Evolutionary conservation across 805 yeast genomes (phyloP), one percentile per base, ranked within the genome.

Genomic region (Schizosaccharomyces octosporus): DNA sequence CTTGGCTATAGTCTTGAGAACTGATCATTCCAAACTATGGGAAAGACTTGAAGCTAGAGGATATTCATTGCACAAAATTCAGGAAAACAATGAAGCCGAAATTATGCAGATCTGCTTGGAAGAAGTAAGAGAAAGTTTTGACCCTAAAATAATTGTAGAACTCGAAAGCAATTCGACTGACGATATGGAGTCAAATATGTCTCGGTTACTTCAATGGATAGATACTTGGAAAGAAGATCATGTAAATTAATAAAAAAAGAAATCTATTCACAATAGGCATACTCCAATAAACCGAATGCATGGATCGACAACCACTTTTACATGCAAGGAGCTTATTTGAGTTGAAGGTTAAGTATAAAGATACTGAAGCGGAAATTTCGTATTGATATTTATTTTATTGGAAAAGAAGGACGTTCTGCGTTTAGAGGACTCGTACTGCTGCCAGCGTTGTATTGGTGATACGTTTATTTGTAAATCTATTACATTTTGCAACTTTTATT

Each of bases 11-110:
- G 98, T 93, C 0, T 75, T 93, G 62, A 77, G 89, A 65, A 82
- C 95, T 57, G 84, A 85, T 67, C 87, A 85, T 67, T 73, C 81
- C 17, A 71, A 75, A 0, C 77, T 93, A 31, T 84, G 78, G 71
- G 95, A 87, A 61, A 77, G 99, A 67, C 36, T 32, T 21, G 51
- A 54, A 48, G 31, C 31, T n/a, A 27, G 66, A 70, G 84, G 83
- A 5, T 93, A 93, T 69, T 81, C 83, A 62, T 84, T 86, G 64
- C 76, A 78, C 63, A 93, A 93, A 72, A 80, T 93, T 64, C 84
- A 83, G 62, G 99, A 93, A 68, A 93, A 93, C 69, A 73, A 93
- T 57, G 98, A 93, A 71, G 94, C 95, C 63, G 99, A 93, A 72
- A 93, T 93, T 65, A 93, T 93, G 97, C 90, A 89, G 66, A 86